phyloP scores from a whole-genome alignment of 441 rosid genomes.

The Pelargonium australe region DNA sequence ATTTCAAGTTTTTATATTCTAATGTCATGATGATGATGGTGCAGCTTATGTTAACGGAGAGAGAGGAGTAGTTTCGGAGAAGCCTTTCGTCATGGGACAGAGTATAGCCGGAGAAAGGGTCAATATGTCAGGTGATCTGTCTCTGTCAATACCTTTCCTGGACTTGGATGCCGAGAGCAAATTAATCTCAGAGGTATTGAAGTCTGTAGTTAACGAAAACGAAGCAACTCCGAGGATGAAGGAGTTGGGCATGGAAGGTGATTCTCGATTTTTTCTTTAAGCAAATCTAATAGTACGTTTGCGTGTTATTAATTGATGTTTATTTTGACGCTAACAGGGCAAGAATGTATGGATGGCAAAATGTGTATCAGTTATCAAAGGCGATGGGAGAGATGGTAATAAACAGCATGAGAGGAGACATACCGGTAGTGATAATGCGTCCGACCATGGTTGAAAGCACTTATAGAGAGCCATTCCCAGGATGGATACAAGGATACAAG shows the following conservation, averaged over 20 bases:
- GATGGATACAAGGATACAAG: constrained; percentile 41
- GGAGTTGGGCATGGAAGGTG: constrained; percentile 3
- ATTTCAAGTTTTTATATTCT: no score
- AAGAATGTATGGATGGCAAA: constrained; percentile 30
- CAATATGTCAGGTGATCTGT: neutral
- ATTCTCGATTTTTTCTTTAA: neutral
- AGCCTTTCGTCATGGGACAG: constrained; percentile 20
- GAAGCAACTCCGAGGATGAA: constrained; percentile 13
- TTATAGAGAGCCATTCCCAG: constrained; percentile 39
- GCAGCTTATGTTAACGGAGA: constrained; percentile 37
- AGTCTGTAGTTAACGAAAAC: constrained; percentile 10
- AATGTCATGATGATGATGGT: neutral
- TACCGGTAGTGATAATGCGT: constrained; percentile 31
- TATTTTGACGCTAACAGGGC: constrained; percentile 25
- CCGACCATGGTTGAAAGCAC: constrained; percentile 33
- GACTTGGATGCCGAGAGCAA: constrained; percentile 27
- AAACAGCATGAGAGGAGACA: constrained; percentile 17
- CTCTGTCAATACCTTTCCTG: constrained; percentile 11
- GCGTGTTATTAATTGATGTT: neutral
- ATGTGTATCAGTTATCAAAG: constrained; percentile 32
- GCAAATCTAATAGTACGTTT: no score
- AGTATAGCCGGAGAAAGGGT: constrained; percentile 9
- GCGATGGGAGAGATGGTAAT: constrained; percentile 42
- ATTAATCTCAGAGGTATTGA: constrained; percentile 22
- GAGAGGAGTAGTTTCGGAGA: constrained; percentile 30